Base-by-base conservation (phyloP, 1,284 basidiomycete genomes). In the Trichosporon sp. region DNA sequence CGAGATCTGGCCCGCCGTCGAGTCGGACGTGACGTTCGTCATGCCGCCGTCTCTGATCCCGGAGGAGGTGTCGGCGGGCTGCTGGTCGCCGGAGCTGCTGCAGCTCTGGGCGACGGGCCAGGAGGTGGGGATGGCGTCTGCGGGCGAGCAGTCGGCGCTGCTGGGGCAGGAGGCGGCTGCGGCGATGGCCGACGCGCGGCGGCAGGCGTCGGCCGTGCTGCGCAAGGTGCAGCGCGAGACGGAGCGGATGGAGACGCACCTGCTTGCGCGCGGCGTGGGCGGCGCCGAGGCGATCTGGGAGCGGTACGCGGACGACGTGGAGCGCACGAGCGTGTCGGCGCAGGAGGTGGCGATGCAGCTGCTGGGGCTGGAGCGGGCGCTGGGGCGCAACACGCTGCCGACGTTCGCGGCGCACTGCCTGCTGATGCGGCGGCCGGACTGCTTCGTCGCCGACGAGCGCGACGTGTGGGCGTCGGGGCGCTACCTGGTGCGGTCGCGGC, bases 381-480 rank as follows among this genome's bases (percentile, higher is more conserved):
- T 74, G 38, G 74, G 70, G 2, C 72, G 68, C 7, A 75, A 70
- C 66, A 81, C 69, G 15, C 73, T 79, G 64, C 79, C 76, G 29
- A 80, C 75, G 9, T 87, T 92, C 71, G 92, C 91, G 0, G 86
- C 90, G 0, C 93, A 97, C 81, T 86, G 87, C 68, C 86, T 89
- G 70, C 83, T 98, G 72, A 91, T 96, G 88, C 80, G 84, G 9
- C 83, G 87, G 13, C 79, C 88, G 0, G 76, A 87, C 21, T 83
- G 89, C 62, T 98, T 92, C 74, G 78, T 91, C 23, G 88, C 89
- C 0, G 86, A 89, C 65, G 80, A 84, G 25, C 80, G 83, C 34
- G 82, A 85, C 42, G 92, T 92, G 80, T 84, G 88, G 53, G 75
- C 83, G 13, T 85, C 84, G 3, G 88, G 89, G 64, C 83, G 77